Base-by-base conservation (phyloP, 1,284 basidiomycete species). In the Moesziomyces parantarcticus region DNA sequence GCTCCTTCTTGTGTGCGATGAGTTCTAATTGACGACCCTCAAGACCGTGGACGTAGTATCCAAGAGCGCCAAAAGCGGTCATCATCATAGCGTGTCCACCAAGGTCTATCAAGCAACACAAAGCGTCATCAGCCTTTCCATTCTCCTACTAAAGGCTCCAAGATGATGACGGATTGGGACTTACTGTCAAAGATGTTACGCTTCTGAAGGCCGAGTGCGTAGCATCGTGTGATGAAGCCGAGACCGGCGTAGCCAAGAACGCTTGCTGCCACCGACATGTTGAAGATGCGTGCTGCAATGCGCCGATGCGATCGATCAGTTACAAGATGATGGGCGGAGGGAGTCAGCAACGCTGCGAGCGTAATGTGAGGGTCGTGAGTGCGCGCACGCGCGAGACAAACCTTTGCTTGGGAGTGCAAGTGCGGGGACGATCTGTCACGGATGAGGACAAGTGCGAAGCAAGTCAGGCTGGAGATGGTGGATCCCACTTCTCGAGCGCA, bases 121-220 rank as follows among this genome's bases (percentile, higher is more conserved):
- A 41, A 16, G 18, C 1, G 6, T 6, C 34, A 13, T 36, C 34
- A 36, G 34, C 16, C 16, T 5, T 7, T 14, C 14, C 11, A 11
- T 14, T 14, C 14, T 3, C 16, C 1, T 14, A 18, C 16, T 14
- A n/a, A 34, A 22, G n/a, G n/a, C n/a, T 20, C n/a, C 20, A 25
- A 41, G 21, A 40, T 55, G 29, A 18, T 16, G 26, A 23, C 50
- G 54, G n/a, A 5, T 16, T 2, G 21, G 10, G 3, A 82, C 81
- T 65, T 56, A 83, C 81, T 82, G 40, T 83, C 81, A 18, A 83
- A 74, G 48, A 82, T 79, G 71, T 82, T 82, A 29, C 81, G 57
- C 75, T 80, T 81, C 65, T 83, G 81, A 44, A 83, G 57, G 49
- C 80, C 81, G 20, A 83, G 76, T 6, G 78, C 79, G 42, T 79